These are phyloP conservation scores for Solanum dulcamara DNA, from an alignment of 257 asterid genomes.

Conservation along the genomic window DNA sequence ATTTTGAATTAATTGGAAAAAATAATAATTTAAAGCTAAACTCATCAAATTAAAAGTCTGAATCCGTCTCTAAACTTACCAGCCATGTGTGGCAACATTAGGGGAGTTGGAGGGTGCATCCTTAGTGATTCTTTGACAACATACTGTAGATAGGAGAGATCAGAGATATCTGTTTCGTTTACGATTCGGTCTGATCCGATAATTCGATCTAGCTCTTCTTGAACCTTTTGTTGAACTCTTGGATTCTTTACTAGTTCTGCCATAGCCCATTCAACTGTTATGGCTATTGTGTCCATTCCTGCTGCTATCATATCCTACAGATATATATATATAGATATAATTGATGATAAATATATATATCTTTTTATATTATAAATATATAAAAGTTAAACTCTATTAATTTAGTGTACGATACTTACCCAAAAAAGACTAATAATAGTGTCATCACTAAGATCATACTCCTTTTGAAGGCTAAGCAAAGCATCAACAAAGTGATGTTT, in stretches of 20 bases:
- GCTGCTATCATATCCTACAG: slow-evolving; percentile 83
- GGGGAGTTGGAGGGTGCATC: slow-evolving; percentile 76
- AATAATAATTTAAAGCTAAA: too few species aligned
- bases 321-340: not conserved
- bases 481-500: slow-evolving; percentile 82
- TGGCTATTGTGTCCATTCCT: slow-evolving; percentile 80
- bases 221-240: slow-evolving; percentile 71
- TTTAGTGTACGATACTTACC: slow-evolving; percentile 25
- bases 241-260: slow-evolving; percentile 75
- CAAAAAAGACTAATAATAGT: slow-evolving; percentile 68
- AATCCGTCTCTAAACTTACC: not conserved
- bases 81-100: slow-evolving; percentile 64
- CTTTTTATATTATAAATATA: not conserved
- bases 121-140: slow-evolving; percentile 59
- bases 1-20: too few species aligned
- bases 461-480: slow-evolving; percentile 55
- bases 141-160: slow-evolving; percentile 56
- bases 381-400: not conserved
- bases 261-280: slow-evolving; percentile 71
- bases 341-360: too few species aligned
- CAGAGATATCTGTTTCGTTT: slow-evolving; percentile 55
- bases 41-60: not conserved
- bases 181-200: slow-evolving; percentile 40
- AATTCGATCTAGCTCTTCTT: slow-evolving; percentile 64
- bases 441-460: slow-evolving; percentile 64